Evolutionary conservation across 352 stramenopile genomes (phyloP), one percentile per base, ranked within the genome.

Genomic region (Lagenidium sp.): DNA sequence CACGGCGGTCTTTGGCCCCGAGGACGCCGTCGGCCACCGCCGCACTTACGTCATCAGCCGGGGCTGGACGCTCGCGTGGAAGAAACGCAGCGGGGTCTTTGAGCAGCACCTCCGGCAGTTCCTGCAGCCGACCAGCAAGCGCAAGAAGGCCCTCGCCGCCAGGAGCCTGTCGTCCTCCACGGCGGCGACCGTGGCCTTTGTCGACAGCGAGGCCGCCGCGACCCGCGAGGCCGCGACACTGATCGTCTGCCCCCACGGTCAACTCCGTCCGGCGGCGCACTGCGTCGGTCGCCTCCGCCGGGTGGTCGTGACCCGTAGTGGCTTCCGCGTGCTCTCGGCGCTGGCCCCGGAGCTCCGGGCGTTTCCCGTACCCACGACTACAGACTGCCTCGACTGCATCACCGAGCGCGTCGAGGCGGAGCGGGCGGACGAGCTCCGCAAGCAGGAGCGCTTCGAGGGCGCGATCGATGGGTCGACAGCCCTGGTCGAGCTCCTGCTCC

Each of bases 61-160:
- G 39, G 66, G 76, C 21, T 94, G 78, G 73, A 63, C 86, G 19
- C 54, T 82, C 19, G 72, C 72, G 25, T 90, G 67, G 63, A 81
- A 72, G 53, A 85, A 82, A 42, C 70, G 77, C 30, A 81, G 74
- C 44, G 69, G 82, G 29, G 32, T 21, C 13, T 84, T 76, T 51
- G 81, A 94, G 56, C 77, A 90, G 55, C 82, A 71, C 47, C 25
- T 90, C 13, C 52, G 63, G 53, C 81, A 91, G 47, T 89, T 89
- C 36, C 73, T 69, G 8, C 43, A 63, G 23, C 68, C 74, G 10
- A 86, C 85, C n/a, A n/a, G n/a, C n/a, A n/a, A n/a, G n/a, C n/a
- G n/a, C 50, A 71, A 79, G 41, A 82, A 87, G 53, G 58, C 76
- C 40, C 64, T 72, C 31, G 59, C 84, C 55, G 50, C 62, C 46